These are phyloP conservation scores for Brassica rapa DNA, from an alignment of 345 rosid genomes.

Conservation along the genomic window DNA sequence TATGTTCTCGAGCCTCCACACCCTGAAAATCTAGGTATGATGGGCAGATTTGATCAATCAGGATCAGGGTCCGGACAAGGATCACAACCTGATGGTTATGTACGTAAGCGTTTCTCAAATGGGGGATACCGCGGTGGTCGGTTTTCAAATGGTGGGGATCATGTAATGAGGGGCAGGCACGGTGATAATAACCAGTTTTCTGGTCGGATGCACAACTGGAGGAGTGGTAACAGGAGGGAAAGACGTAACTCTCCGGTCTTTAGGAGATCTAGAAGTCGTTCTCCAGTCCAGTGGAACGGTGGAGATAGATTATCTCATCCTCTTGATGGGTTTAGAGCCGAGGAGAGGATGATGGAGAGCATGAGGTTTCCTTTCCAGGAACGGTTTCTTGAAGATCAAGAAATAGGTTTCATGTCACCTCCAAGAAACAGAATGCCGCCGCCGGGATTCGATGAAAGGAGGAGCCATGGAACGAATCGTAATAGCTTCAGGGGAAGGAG, in stretches of 20 bases:
- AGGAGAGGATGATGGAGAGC: slow-evolving; percentile 42
- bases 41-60: slow-evolving; percentile 33
- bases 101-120: slow-evolving; percentile 41
- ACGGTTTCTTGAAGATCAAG: slow-evolving; percentile 43
- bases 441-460: slow-evolving; percentile 47
- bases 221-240: slow-evolving; percentile 44
- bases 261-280: slow-evolving; percentile 55
- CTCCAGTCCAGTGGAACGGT: slow-evolving; percentile 46
- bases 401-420: slow-evolving; percentile 45
- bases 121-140: slow-evolving; percentile 39
- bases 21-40: slow-evolving; percentile 40
- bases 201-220: slow-evolving; percentile 28
- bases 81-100: slow-evolving; percentile 41
- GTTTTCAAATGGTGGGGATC: slow-evolving; percentile 22
- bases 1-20: slow-evolving; percentile 40
- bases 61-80: slow-evolving; percentile 30
- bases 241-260: slow-evolving; percentile 49
- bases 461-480: slow-evolving; percentile 21
- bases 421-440: slow-evolving; percentile 43
- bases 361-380: slow-evolving; percentile 49
- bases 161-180: slow-evolving; percentile 9
- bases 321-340: slow-evolving; percentile 42
- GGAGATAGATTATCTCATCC: slow-evolving; percentile 56
- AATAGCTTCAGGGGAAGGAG: slow-evolving; percentile 41
- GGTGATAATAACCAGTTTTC: slow-evolving; percentile 37